A percentile compares a stretch with the other conserved stretches of the same genome.
These are phyloP conservation scores for Dryas integrifolia DNA, from an alignment of 331 rosid species.

Conservation along the genomic window DNA sequence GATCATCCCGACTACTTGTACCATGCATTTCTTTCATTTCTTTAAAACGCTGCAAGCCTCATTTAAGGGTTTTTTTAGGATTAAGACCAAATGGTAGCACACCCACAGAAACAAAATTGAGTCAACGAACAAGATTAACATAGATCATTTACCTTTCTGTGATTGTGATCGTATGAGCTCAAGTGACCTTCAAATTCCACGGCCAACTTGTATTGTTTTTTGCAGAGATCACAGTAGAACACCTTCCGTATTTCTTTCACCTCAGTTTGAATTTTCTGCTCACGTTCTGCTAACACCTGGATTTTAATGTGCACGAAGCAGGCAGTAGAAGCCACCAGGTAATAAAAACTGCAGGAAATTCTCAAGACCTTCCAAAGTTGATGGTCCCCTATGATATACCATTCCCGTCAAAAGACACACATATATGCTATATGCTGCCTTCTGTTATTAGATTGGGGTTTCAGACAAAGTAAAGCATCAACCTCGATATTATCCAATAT, in stretches of 20 bases:
- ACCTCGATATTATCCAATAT: conserved; percentile 53
- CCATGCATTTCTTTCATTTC: conserved; percentile 99
- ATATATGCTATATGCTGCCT: conserved; percentile 94
- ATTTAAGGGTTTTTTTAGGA: conserved; percentile 13
- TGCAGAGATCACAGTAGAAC: conserved; percentile 91
- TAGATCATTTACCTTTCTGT: conserved; percentile 65
- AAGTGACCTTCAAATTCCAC: conserved; percentile 91
- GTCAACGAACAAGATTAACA: conserved; percentile 15
- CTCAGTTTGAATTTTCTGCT: conserved; percentile 90
- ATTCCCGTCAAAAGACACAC: conserved; percentile 85
- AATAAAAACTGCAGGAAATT: conserved; percentile 99
- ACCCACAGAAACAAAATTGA: not conserved
- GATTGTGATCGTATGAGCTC: conserved; percentile 95
- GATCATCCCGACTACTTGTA: conserved; percentile 76
- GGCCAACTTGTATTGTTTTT: conserved; percentile 92
- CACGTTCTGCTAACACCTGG: conserved; percentile 98
- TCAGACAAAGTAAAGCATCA: conserved; percentile 80
- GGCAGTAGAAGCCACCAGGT: conserved; percentile 99
- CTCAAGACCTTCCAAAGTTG: conserved; percentile 98
- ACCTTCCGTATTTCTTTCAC: conserved; percentile 90
- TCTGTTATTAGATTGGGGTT: conserved; percentile 78
- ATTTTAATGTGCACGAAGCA: conserved; percentile 97
- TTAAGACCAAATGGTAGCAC: conserved; percentile 12
- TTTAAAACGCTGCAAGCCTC: conserved; percentile 75
- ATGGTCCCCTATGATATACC: conserved; percentile 86